These are phyloP conservation scores for Diplodia scrobiculata DNA, from an alignment of 2,329 filamentous ascomycete species.

Conservation along the genomic window DNA sequence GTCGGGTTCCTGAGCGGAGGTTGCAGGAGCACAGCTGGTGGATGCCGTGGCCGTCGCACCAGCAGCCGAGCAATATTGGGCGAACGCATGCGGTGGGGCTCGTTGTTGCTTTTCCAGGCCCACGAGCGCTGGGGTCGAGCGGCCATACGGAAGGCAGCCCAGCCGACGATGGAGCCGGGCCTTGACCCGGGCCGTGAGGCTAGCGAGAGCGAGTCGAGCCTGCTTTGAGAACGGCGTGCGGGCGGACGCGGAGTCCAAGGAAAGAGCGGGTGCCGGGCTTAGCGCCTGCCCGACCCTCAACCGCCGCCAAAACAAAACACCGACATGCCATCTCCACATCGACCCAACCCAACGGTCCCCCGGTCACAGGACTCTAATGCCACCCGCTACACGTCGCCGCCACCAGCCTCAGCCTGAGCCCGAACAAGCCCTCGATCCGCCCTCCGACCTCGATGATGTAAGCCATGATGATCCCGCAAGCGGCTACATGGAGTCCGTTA, in stretches of 20 bases:
- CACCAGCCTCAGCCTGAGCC: conserved; percentile 33
- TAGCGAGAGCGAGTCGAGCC: not conserved
- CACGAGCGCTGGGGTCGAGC: not conserved
- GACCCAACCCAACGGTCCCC: conserved; percentile 6
- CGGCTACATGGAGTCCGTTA: conserved; percentile 23
- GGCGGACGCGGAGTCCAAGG: not conserved
- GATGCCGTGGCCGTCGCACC: not conserved
- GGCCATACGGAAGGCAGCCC: conserved; percentile 5
- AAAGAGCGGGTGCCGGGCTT: not conserved
- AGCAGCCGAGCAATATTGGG: conserved; percentile 4
- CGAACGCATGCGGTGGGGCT: not conserved
- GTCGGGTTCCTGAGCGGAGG: not conserved
- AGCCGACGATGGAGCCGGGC: not conserved
- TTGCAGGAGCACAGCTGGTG: not conserved
- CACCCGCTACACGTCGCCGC: conserved; percentile 37
- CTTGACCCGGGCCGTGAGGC: not conserved
- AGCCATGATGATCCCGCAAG: conserved; percentile 8
- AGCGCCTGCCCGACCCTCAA: not conserved
- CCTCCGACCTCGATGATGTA: conserved; percentile 27
- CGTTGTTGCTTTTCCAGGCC: conserved; percentile 8
- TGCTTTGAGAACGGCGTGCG: not conserved
- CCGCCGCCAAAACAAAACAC: conserved; percentile 27
- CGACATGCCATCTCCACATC: conserved; percentile 12
- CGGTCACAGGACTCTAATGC: conserved; percentile 33
- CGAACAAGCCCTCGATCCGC: conserved; percentile 29